A percentile compares a stretch with the other conserved stretches of the same genome.
These are phyloP conservation scores for Quambalaria eucalypti DNA, from an alignment of 1,284 basidiomycete genomes.

Conservation along the genomic window DNA sequence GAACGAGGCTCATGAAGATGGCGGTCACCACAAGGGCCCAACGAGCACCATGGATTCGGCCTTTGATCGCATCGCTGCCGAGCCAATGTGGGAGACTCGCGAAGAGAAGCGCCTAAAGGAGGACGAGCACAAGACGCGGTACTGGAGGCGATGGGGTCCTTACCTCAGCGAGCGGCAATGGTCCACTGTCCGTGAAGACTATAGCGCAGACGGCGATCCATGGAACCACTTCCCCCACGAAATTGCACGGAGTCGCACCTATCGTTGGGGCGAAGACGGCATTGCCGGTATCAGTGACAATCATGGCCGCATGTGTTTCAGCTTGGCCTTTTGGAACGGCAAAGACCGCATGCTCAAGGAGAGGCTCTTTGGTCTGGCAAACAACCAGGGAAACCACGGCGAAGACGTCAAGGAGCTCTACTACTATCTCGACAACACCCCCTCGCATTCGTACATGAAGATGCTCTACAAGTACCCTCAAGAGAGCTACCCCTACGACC, in stretches of 20 bases:
- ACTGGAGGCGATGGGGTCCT: slow-evolving; percentile 98
- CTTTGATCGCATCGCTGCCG: neutral
- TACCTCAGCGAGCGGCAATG: slow-evolving; percentile 95
- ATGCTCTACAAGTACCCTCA: slow-evolving; percentile 98
- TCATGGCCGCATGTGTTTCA: slow-evolving; percentile 83
- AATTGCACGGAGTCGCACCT: slow-evolving; percentile 83
- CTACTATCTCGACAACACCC: slow-evolving; percentile 95
- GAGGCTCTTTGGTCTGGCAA: slow-evolving; percentile 83
- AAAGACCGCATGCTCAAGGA: slow-evolving; percentile 92
- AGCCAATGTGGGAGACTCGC: slow-evolving; percentile 15
- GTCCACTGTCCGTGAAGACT: slow-evolving; percentile 97
- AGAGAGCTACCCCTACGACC: slow-evolving; percentile 79
- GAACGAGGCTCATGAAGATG: neutral
- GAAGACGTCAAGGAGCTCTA: slow-evolving; percentile 98
- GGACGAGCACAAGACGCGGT: slow-evolving; percentile 59
- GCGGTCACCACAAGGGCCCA: neutral
- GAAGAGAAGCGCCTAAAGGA: slow-evolving; percentile 54
- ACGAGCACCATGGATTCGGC: neutral
- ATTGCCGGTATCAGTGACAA: slow-evolving; percentile 94
- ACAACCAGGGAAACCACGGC: slow-evolving; percentile 91
- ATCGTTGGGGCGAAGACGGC: slow-evolving; percentile 97
- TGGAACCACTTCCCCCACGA: slow-evolving; percentile 97
- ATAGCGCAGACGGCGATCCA: slow-evolving; percentile 88
- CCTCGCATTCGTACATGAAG: slow-evolving; percentile 99
- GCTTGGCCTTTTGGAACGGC: slow-evolving; percentile 87